Percentiles rank a stretch among this genome's conserved stretches.
phyloP scores from a whole-genome alignment of 2,329 filamentous ascomycete genomes.

The Fusarium hainanense region DNA sequence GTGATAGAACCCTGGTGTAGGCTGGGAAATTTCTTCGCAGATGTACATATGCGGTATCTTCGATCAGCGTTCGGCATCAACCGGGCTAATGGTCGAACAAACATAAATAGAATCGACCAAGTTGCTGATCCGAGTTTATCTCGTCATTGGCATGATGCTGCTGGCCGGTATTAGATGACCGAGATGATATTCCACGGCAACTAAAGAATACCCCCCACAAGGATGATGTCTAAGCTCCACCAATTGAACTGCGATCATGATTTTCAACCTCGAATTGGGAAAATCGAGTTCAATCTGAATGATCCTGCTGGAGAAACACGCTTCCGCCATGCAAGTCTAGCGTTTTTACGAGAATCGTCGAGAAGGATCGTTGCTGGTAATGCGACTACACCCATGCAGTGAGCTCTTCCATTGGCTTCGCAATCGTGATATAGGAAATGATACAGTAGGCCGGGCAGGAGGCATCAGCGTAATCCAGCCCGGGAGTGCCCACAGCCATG shows the following conservation, averaged over 20 bases:
- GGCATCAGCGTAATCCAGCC: slow-evolving; percentile 17
- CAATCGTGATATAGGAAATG: slow-evolving; percentile 12
- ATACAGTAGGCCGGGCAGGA: slow-evolving; percentile 2
- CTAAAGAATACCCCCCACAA: slow-evolving; percentile 18
- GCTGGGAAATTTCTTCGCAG: neutral
- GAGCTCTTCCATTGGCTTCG: slow-evolving; percentile 22
- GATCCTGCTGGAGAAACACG: slow-evolving; percentile 9
- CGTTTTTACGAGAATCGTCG: slow-evolving; percentile 21
- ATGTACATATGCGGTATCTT: neutral
- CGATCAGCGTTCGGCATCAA: neutral
- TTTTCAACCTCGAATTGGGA: slow-evolving; percentile 5
- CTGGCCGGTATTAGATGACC: slow-evolving; percentile 37
- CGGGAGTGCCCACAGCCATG: slow-evolving; percentile 32
- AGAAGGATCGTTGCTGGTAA: slow-evolving; percentile 30
- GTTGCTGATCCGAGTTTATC: slow-evolving; percentile 29
- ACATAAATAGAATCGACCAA: slow-evolving; percentile 5
- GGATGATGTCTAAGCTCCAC: slow-evolving; percentile 34
- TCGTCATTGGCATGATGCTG: slow-evolving; percentile 26
- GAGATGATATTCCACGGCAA: slow-evolving; percentile 22
- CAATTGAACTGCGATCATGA: slow-evolving; percentile 32
- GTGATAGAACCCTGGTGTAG: neutral
- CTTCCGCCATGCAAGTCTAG: slow-evolving; percentile 16
- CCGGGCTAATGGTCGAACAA: neutral
- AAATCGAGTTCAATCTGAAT: slow-evolving; percentile 8
- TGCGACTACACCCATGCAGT: slow-evolving; percentile 27